Evolutionary conservation across 257 asterid genomes (phyloP).

Genomic region (Gentiana macrophylla): DNA sequence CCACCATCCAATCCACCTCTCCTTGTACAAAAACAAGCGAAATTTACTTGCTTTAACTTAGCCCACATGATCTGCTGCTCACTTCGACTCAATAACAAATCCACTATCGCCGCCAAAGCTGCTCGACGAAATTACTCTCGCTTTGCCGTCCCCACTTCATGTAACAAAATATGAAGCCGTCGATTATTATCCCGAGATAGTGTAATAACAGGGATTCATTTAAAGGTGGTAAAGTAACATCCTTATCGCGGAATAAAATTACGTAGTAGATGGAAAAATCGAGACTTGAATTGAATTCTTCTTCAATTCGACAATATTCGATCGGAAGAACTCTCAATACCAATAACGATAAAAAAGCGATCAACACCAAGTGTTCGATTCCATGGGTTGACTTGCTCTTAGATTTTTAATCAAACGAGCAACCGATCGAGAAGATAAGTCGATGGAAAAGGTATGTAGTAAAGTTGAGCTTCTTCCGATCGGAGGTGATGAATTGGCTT

Average conservation of each 20-base stretch:
- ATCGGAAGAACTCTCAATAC: conserved; percentile 64
- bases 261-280: conserved; percentile 58
- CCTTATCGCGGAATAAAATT: conserved; percentile 75
- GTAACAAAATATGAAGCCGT: conserved; percentile 32
- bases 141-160: conserved; percentile 43
- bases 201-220: conserved; percentile 6
- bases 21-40: conserved; percentile 45
- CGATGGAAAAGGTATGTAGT: conserved; percentile 63
- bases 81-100: conserved; percentile 34
- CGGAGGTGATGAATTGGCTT: conserved; percentile 49
- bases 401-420: conserved; percentile 53
- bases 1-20: conserved; percentile 39
- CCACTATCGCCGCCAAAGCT: conserved; percentile 36
- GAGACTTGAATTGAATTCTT: conserved; percentile 74
- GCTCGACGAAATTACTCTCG: conserved; percentile 36
- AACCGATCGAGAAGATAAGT: conserved; percentile 46
- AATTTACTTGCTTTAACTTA: conserved; percentile 36
- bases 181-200: conserved; percentile 8
- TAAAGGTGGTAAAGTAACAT: conserved; percentile 52
- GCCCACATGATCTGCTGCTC: conserved; percentile 13
- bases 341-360: conserved; percentile 58
- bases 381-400: conserved; percentile 53
- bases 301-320: conserved; percentile 78
- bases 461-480: conserved; percentile 67
- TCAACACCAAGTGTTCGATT: conserved; percentile 92